Percentiles rank a stretch among this genome's conserved stretches.
Evolutionary conservation across 345 rosid genomes (phyloP).

Genomic region (Boechera divaricarpa): DNA sequence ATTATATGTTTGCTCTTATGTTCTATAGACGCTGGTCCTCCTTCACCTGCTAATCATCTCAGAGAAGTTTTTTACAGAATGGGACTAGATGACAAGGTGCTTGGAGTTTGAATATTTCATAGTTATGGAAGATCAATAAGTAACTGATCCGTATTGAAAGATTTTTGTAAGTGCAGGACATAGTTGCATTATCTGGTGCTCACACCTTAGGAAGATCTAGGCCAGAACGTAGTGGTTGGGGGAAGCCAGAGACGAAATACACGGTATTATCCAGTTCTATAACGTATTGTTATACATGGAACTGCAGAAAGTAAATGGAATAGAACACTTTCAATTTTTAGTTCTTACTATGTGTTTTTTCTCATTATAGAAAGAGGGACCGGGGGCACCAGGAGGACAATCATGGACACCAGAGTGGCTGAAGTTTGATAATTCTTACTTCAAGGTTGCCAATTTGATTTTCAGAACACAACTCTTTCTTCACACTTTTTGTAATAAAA

Average conservation of each 20-base stretch:
- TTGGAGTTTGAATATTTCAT: neutral
- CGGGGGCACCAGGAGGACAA: slow-evolving; percentile 97
- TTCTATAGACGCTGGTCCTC: slow-evolving; percentile 80
- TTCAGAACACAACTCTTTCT: slow-evolving; percentile 29
- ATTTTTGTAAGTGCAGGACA: slow-evolving; percentile 59
- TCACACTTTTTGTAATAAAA: neutral
- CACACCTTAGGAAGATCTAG: slow-evolving; percentile 96
- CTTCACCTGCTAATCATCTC: slow-evolving; percentile 82
- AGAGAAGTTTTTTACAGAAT: slow-evolving; percentile 87
- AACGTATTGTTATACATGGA: neutral
- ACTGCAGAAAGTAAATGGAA: slow-evolving; percentile 1
- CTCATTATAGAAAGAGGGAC: slow-evolving; percentile 79
- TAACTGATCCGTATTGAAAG: neutral
- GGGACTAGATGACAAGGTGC: slow-evolving; percentile 94
- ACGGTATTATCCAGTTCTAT: slow-evolving; percentile 61
- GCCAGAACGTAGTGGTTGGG: slow-evolving; percentile 99
- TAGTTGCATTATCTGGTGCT: slow-evolving; percentile 96
- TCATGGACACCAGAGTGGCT: slow-evolving; percentile 97
- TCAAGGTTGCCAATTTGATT: slow-evolving; percentile 61
- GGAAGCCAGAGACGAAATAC: slow-evolving; percentile 89
- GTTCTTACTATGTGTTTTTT: slow-evolving; percentile 16
- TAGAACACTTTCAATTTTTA: neutral
- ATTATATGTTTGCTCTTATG: neutral
- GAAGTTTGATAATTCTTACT: slow-evolving; percentile 95
- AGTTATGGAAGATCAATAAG: slow-evolving; percentile 17